Conservation (phyloP, 164 flowering plant genomes). For the Brasenia schreberi region DNA sequence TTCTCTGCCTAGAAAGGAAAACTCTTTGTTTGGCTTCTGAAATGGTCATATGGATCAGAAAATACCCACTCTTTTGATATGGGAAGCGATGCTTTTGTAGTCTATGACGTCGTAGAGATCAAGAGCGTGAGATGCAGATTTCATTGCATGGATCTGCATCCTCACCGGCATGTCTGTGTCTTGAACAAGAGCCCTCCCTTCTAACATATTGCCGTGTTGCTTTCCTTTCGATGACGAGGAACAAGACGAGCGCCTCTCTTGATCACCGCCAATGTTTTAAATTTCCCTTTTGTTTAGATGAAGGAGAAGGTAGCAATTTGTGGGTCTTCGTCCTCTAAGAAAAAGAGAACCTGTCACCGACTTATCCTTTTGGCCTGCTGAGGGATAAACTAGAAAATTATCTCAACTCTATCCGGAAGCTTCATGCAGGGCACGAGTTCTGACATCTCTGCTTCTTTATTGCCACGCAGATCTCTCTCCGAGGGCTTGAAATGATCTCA, state of each 20-base stretch:
- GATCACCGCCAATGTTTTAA: too few species aligned
- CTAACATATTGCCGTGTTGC: conserved; percentile 42
- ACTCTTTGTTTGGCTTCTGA: neutral
- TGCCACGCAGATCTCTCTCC: neutral
- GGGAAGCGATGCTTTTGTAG: conserved; percentile 66
- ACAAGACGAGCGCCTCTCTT: neutral
- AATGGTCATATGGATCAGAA: neutral
- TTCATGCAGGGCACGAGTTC: neutral
- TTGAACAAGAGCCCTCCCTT: conserved; percentile 74
- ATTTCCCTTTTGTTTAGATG: too few species aligned
- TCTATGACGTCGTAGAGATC: conserved; percentile 77
- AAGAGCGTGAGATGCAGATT: conserved; percentile 68
- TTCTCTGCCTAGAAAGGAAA: too few species aligned
- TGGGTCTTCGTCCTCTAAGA: too few species aligned
- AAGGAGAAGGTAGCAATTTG: too few species aligned
- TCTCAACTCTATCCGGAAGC: too few species aligned
- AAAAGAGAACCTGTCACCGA: too few species aligned
- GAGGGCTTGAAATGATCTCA: neutral
- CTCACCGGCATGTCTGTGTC: conserved; percentile 88
- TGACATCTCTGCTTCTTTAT: neutral
- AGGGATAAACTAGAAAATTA: too few species aligned
- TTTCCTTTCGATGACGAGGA: neutral
- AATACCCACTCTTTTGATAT: conserved; percentile 62
- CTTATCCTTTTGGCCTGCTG: too few species aligned
- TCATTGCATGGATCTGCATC: conserved; percentile 89